These are phyloP conservation scores for Penicillium canariense DNA, from an alignment of 495 filamentous ascomycete species.

Conservation along the genomic window DNA sequence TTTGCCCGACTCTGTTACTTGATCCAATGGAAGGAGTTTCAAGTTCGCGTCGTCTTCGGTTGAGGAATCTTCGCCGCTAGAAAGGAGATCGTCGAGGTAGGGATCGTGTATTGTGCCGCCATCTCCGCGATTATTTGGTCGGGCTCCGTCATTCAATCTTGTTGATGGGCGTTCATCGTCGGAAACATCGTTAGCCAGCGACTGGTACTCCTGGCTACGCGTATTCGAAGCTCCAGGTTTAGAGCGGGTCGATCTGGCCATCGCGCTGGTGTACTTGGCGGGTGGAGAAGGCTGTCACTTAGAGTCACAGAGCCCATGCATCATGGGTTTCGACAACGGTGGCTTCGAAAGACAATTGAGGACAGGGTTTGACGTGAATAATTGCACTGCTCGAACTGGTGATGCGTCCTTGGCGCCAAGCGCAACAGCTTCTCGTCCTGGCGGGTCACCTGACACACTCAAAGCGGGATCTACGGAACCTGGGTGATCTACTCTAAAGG, in stretches of 20 bases:
- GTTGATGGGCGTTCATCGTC: neutral
- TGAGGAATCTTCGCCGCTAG: conserved; percentile 15
- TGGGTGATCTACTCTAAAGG: neutral
- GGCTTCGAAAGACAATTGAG: neutral
- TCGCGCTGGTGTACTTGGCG: conserved; percentile 7
- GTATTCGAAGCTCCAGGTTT: conserved; percentile 3
- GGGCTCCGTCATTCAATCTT: neutral
- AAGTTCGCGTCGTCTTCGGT: conserved; percentile 17
- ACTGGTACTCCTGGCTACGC: conserved; percentile 11
- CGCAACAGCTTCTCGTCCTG: neutral
- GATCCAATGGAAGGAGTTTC: conserved; percentile 16
- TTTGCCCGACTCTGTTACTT: neutral
- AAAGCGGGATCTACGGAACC: neutral
- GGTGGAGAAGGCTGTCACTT: neutral
- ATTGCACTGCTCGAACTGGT: neutral
- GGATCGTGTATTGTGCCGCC: neutral
- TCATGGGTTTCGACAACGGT: neutral
- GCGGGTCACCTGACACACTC: neutral
- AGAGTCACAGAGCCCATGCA: neutral
- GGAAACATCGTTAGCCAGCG: conserved; percentile 1
- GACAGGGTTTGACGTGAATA: neutral
- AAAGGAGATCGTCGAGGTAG: conserved; percentile 5
- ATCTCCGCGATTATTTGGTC: neutral
- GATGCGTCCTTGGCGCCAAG: neutral
- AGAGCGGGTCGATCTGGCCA: conserved; percentile 9